Percentiles rank a stretch among this genome's conserved stretches.
phyloP scores from a whole-genome alignment of 2,329 filamentous ascomycete species.

The Scortechinia acanthostroma region DNA sequence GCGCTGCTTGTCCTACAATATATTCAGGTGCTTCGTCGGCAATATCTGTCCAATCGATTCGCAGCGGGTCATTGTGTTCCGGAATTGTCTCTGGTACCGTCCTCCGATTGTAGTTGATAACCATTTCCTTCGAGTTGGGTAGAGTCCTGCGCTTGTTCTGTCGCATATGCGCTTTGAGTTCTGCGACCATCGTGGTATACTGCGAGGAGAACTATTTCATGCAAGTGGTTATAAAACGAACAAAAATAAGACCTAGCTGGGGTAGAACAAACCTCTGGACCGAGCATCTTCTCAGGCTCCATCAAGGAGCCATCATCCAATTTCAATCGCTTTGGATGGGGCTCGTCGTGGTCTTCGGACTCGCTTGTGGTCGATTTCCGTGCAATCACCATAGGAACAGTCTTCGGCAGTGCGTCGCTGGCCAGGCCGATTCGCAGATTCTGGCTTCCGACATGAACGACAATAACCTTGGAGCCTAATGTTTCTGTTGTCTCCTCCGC shows the following conservation, averaged over 20 bases:
- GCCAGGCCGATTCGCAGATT: slow-evolving; percentile 66
- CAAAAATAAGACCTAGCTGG: no score
- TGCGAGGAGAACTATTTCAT: slow-evolving; percentile 46
- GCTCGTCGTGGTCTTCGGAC: slow-evolving; percentile 35
- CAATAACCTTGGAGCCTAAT: slow-evolving; percentile 61
- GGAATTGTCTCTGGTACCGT: slow-evolving; percentile 60
- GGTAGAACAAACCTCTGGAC: background rate
- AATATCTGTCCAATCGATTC: slow-evolving; percentile 69
- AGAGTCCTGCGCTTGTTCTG: slow-evolving; percentile 67
- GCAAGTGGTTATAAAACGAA: slow-evolving; percentile 45
- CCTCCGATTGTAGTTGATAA: slow-evolving; percentile 64
- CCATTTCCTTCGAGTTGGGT: slow-evolving; percentile 68
- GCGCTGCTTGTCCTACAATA: slow-evolving; percentile 56
- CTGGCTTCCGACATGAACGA: slow-evolving; percentile 68
- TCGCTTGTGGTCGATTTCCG: slow-evolving; percentile 52
- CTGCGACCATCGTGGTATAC: slow-evolving; percentile 58
- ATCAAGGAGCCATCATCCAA: background rate
- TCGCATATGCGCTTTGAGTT: slow-evolving; percentile 61
- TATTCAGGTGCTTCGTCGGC: slow-evolving; percentile 28
- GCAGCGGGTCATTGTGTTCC: slow-evolving; percentile 67
- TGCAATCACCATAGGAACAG: slow-evolving; percentile 68
- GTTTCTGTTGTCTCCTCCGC: slow-evolving; percentile 35
- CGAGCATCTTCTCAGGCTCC: background rate
- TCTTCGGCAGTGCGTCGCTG: slow-evolving; percentile 66
- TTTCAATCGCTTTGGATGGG: background rate